Evolutionary conservation across 2,329 filamentous ascomycete species (phyloP).

Genomic region (Ophiostoma novo-ulmi): DNA sequence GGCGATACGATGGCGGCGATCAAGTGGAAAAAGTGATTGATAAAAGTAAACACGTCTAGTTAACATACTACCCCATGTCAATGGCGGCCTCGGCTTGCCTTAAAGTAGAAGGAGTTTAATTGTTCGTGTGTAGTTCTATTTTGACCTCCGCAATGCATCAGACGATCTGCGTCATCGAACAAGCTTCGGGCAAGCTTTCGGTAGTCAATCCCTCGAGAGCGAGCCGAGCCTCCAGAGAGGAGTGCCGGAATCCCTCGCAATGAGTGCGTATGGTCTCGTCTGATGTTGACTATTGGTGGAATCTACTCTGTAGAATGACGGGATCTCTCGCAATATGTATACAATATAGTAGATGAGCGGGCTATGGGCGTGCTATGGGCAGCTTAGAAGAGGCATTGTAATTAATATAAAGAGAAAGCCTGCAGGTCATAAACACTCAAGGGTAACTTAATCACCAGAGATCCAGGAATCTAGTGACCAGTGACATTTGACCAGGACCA

Average conservation of each 20-base stretch:
- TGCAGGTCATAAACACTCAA: neutral
- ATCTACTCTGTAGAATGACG: neutral
- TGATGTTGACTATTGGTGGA: neutral
- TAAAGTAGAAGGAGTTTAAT: neutral
- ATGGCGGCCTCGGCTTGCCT: neutral
- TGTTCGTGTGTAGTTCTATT: neutral
- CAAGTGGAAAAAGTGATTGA: neutral
- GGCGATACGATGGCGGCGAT: constrained; percentile 1
- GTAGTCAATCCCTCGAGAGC: neutral
- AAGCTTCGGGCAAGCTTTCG: neutral
- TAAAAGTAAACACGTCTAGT: neutral
- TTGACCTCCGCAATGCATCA: neutral
- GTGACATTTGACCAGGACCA: neutral
- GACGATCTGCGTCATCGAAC: neutral
- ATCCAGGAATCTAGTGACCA: neutral
- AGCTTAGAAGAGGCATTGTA: neutral
- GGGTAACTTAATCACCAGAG: neutral
- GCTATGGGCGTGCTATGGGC: neutral
- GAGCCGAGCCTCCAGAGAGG: neutral
- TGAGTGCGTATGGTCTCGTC: neutral
- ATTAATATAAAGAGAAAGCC: neutral
- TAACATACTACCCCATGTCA: neutral
- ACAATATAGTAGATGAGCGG: neutral
- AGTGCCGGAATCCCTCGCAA: neutral
- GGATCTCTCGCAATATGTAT: neutral